A percentile compares a stretch with the other conserved stretches of the same genome.
Conservation (phyloP, 495 filamentous ascomycete genomes). For the Penicillium odoratum region DNA sequence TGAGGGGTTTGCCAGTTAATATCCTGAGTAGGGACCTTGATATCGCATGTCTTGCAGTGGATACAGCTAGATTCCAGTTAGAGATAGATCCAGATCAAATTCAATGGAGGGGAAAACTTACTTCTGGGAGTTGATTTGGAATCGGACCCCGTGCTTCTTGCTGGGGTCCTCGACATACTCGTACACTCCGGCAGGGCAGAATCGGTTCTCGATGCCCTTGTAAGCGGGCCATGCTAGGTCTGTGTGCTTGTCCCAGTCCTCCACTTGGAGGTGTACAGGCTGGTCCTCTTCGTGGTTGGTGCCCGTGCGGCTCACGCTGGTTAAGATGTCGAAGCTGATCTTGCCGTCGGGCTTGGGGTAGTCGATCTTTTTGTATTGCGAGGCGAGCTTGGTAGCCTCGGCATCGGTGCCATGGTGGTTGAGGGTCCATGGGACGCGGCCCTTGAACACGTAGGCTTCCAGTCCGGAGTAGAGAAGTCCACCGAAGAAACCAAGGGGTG, state of each 20-base stretch:
- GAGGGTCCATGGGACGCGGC: slow-evolving; percentile 87
- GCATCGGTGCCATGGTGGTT: slow-evolving; percentile 68
- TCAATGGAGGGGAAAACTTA: slow-evolving; percentile 45
- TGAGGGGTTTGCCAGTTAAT: slow-evolving; percentile 97
- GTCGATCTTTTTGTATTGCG: slow-evolving; percentile 81
- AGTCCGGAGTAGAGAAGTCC: slow-evolving; percentile 92
- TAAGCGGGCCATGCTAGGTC: slow-evolving; percentile 79
- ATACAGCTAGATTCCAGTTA: slow-evolving; percentile 67
- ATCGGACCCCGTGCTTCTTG: slow-evolving; percentile 81
- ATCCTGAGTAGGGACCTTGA: slow-evolving; percentile 94
- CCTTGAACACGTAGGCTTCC: slow-evolving; percentile 85
- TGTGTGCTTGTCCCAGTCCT: slow-evolving; percentile 90
- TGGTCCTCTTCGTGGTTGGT: slow-evolving; percentile 99
- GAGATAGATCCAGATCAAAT: background rate
- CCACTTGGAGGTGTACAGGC: slow-evolving; percentile 90
- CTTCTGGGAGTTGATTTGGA: slow-evolving; percentile 99
- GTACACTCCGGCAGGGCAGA: slow-evolving; percentile 98
- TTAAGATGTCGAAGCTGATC: slow-evolving; percentile 93
- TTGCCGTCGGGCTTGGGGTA: slow-evolving; percentile 96
- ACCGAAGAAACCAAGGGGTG: slow-evolving; percentile 78
- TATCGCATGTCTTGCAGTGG: slow-evolving; percentile 99
- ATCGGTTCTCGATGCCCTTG: slow-evolving; percentile 94
- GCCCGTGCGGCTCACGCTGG: slow-evolving; percentile 87
- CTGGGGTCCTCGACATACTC: slow-evolving; percentile 93
- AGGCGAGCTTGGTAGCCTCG: slow-evolving; percentile 76